Percentiles rank a stretch among this genome's conserved stretches.
phyloP scores from a whole-genome alignment of 768 basidiomycete species.

The Agaricus subrufescens region DNA sequence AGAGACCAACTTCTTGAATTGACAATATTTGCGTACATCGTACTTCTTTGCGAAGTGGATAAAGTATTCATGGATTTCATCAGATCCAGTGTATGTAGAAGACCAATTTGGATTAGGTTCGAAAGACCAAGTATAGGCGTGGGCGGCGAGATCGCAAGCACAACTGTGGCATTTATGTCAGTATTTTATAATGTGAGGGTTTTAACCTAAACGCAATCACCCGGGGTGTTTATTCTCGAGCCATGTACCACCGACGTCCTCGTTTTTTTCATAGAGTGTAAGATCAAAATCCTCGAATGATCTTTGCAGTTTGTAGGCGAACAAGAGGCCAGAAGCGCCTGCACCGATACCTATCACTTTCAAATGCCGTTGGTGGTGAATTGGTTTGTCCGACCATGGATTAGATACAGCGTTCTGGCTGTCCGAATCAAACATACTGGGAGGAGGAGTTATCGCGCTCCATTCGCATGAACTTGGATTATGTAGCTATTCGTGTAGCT shows the following conservation, averaged over 20 bases:
- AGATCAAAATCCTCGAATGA: constrained; percentile 28
- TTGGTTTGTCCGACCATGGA: constrained; percentile 16
- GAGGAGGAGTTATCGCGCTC: too few species aligned
- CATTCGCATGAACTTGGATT: too few species aligned
- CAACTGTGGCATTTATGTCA: constrained; percentile 14
- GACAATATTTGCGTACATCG: constrained; percentile 25
- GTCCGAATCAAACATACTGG: not conserved
- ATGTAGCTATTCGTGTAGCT: too few species aligned
- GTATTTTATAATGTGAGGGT: not conserved
- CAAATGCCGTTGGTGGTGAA: constrained; percentile 22
- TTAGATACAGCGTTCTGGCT: not conserved
- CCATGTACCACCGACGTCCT: constrained; percentile 24
- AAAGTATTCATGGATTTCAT: constrained; percentile 27
- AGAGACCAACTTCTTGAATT: constrained; percentile 21
- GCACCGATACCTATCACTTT: constrained; percentile 29
- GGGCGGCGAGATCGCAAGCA: constrained; percentile 28
- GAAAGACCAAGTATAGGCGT: constrained; percentile 28
- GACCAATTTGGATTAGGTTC: constrained; percentile 29
- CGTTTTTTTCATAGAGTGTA: constrained; percentile 30
- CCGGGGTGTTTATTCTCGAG: constrained; percentile 32
- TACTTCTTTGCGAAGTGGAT: constrained; percentile 24
- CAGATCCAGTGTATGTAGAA: constrained; percentile 23
- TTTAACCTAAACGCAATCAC: constrained; percentile 11
- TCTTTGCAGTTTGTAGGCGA: constrained; percentile 30
- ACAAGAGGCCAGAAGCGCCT: constrained; percentile 29